A percentile compares a stretch with the other conserved stretches of the same genome.
Evolutionary conservation across 768 basidiomycete genomes (phyloP).

Genomic region (Lactarius sanguifluus): DNA sequence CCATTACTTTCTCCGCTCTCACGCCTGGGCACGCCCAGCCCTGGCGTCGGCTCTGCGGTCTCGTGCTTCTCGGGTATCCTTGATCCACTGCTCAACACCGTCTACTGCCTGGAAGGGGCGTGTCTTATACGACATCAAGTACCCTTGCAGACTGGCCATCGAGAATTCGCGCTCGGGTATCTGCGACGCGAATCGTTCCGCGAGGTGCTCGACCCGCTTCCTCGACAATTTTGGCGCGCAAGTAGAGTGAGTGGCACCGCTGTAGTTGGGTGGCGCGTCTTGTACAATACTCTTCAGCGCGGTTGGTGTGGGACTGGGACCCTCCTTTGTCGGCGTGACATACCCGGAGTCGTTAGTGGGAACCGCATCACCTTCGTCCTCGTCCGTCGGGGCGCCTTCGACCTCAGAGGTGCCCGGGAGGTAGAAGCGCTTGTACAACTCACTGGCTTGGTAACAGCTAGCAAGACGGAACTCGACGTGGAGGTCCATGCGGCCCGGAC

Average conservation of each 20-base stretch:
- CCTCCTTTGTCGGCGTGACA: conserved; percentile 24
- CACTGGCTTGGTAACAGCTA: conserved; percentile 62
- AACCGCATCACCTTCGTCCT: conserved; percentile 30
- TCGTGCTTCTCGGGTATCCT: conserved; percentile 40
- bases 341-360: conserved; percentile 31
- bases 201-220: conserved; percentile 46
- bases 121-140: conserved; percentile 67
- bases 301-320: not conserved
- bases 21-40: not conserved
- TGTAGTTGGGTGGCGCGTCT: conserved; percentile 9
- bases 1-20: not conserved
- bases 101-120: conserved; percentile 56
- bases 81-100: conserved; percentile 49
- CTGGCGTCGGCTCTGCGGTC: conserved; percentile 30
- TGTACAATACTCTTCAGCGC: not conserved
- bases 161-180: conserved; percentile 50
- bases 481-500: conserved; percentile 79
- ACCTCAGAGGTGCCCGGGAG: conserved; percentile 41
- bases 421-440: conserved; percentile 70
- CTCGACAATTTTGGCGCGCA: conserved; percentile 43
- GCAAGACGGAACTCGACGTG: conserved; percentile 78
- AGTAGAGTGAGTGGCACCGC: conserved; percentile 18
- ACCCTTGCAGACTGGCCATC: conserved; percentile 52
- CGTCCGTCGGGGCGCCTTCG: conserved; percentile 28
- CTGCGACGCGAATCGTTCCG: conserved; percentile 51